Conservation (phyloP, 164 flowering plant species). For the Aristolochia fimbriata region DNA sequence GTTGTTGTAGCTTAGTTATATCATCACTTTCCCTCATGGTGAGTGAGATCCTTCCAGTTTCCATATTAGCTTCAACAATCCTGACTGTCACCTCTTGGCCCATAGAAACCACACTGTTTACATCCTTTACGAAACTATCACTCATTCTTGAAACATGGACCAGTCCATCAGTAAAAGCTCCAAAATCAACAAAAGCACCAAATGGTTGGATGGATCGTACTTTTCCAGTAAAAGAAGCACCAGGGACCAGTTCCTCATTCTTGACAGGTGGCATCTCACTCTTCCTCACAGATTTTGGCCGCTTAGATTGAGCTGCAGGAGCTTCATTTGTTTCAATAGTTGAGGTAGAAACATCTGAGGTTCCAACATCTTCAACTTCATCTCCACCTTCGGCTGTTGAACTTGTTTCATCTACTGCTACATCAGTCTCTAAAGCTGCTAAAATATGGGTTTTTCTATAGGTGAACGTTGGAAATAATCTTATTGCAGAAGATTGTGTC, state of each 20-base stretch:
- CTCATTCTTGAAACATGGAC: constrained; percentile 88
- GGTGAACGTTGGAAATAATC: constrained; percentile 34
- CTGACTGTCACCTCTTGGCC: constrained; percentile 96
- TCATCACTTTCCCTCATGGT: constrained; percentile 74
- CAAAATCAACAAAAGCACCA: constrained; percentile 97
- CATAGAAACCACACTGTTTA: constrained; percentile 55
- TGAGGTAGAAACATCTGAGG: constrained; percentile 22
- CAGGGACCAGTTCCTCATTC: constrained; percentile 73
- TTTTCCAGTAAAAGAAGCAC: constrained; percentile 90
- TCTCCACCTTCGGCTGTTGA: constrained; percentile 14
- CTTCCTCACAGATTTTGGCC: constrained; percentile 49
- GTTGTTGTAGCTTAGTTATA: constrained; percentile 30
- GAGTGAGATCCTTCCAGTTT: constrained; percentile 71
- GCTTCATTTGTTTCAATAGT: constrained; percentile 31
- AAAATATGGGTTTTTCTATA: constrained; percentile 17
- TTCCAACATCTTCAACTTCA: constrained; percentile 27
- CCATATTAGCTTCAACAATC: constrained; percentile 62
- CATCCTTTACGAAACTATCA: constrained; percentile 84
- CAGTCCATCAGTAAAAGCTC: constrained; percentile 93
- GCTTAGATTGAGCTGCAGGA: constrained; percentile 30
- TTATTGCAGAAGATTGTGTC: constrained; percentile 35
- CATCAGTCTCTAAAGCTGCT: constrained; percentile 62
- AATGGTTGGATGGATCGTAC: constrained; percentile 87
- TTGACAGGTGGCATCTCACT: constrained; percentile 92
- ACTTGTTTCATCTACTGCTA: constrained; percentile 57